Evolutionary conservation across 2,329 filamentous ascomycete species (phyloP), one percentile per base, ranked within the genome.

Genomic region (Monilinia laxa): DNA sequence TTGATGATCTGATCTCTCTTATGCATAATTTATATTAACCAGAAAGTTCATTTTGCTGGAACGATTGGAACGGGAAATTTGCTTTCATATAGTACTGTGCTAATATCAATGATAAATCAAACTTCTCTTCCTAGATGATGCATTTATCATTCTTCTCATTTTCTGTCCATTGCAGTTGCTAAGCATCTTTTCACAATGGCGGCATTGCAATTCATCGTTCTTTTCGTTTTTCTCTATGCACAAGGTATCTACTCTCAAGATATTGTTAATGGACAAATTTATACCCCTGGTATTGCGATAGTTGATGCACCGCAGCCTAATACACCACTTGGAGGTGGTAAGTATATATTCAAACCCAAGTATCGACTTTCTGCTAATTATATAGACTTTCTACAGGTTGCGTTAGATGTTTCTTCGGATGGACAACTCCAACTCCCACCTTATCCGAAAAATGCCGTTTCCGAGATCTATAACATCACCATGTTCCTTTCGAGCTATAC

Each of bases 271-370:
- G 88, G 88, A 20, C 87, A 91, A 72, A 84, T 91, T 64, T 90
- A 84, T 73, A 91, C 88, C 0, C 88, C 88, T 0, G 88, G 89
- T 0, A 82, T 91, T 65, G 87, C 83, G 31, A 84, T 91, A 66
- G 79, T 91, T 47, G 84, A 90, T 76, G 82, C 88, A 42, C 87
- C 87, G 16, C 87, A 90, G 69, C 87, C 87, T 6, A 82, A 83
- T 62, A 89, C 87, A 14, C 86, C 87, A 0, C 75, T 88, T 47
- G 87, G 87, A 68, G 87, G 87, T 77, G 82, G 86, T 86, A 76
- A 73, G 83, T 80, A 53, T 63, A 62, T 52, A 47, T 47, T 47
- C 20, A 54, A 23, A 35, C 5, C 18, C 18, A 20, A 40, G 28
- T 6, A 10, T 52, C 14, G 18, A 31, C 38, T 20, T 45, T 23